These are phyloP conservation scores for Diaporthe nobilis DNA, from an alignment of 2,329 filamentous ascomycete species.

Conservation along the genomic window DNA sequence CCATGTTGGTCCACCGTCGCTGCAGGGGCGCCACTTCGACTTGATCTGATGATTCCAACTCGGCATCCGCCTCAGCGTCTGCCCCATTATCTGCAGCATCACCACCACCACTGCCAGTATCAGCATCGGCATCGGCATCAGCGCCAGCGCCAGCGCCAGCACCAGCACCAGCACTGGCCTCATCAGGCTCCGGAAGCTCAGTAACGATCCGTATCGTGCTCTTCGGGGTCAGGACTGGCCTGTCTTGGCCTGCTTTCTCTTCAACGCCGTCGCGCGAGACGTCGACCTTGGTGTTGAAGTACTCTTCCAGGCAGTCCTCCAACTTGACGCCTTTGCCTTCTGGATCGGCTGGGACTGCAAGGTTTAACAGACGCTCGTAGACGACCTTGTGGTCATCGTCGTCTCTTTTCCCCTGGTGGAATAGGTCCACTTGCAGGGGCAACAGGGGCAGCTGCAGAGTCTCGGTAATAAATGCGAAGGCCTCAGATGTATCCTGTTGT, in stretches of 20 bases:
- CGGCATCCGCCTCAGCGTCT: slow-evolving; percentile 33
- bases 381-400: slow-evolving; percentile 95
- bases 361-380: slow-evolving; percentile 89
- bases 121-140: slow-evolving; percentile 44
- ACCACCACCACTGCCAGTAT: slow-evolving; percentile 32
- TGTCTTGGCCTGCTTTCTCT: slow-evolving; percentile 59
- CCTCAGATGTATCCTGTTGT: slow-evolving; percentile 96
- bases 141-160: slow-evolving; percentile 35
- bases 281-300: slow-evolving; percentile 95
- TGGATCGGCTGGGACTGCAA: slow-evolving; percentile 86
- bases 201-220: slow-evolving; percentile 54
- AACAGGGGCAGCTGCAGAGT: slow-evolving; percentile 89
- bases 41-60: slow-evolving; percentile 41
- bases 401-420: slow-evolving; percentile 85
- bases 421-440: slow-evolving; percentile 93
- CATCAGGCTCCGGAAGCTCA: slow-evolving; percentile 38
- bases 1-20: slow-evolving; percentile 53
- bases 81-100: background rate
- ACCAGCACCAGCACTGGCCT: slow-evolving; percentile 21
- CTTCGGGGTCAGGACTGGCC: slow-evolving; percentile 47
- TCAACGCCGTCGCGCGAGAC: slow-evolving; percentile 80
- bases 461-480: slow-evolving; percentile 94
- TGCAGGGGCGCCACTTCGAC: slow-evolving; percentile 48
- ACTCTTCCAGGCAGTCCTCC: slow-evolving; percentile 92
- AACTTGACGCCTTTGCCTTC: slow-evolving; percentile 81